A percentile compares a stretch with the other conserved stretches of the same genome.
Conservation (phyloP, 495 filamentous ascomycete genomes). For the Delitschia confertaspora region DNA sequence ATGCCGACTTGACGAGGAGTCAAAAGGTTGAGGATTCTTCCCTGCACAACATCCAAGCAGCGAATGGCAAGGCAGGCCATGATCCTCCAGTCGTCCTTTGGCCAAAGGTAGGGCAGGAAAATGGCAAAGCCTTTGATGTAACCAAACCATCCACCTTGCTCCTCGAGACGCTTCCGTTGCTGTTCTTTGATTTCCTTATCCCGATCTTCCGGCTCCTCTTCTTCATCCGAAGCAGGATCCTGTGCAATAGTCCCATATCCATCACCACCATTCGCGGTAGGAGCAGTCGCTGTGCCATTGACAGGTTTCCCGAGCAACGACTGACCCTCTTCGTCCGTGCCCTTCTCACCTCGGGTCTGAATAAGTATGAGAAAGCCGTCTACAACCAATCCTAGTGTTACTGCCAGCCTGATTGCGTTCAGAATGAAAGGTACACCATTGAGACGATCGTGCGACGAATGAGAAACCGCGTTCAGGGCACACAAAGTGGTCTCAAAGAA, state of each 20-base stretch:
- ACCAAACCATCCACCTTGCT: constrained; percentile 32
- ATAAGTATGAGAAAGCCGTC: constrained; percentile 13
- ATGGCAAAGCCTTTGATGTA: constrained; percentile 33
- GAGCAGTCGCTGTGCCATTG: neutral
- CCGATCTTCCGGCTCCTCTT: constrained; percentile 10
- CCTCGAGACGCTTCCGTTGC: constrained; percentile 30
- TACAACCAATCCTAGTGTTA: constrained; percentile 1
- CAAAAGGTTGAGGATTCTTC: constrained; percentile 32
- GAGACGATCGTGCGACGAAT: neutral
- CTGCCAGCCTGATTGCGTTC: neutral
- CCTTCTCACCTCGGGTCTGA: constrained; percentile 1
- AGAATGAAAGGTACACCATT: constrained; percentile 4
- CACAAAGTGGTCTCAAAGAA: constrained; percentile 11
- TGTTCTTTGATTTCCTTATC: constrained; percentile 29
- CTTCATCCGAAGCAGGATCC: neutral
- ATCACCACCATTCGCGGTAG: neutral
- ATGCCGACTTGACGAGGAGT: constrained; percentile 32
- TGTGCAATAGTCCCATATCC: constrained; percentile 8
- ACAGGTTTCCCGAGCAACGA: constrained; percentile 5
- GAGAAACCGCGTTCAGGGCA: neutral
- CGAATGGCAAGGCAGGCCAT: constrained; percentile 27
- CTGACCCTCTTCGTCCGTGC: constrained; percentile 19
- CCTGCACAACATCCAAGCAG: constrained; percentile 17
- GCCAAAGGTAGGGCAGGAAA: constrained; percentile 35
- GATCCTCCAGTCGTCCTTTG: constrained; percentile 25